Percentiles rank a stretch among this genome's conserved stretches.
Conservation (phyloP, 129 eudicot species). For the Chrysanthemum seticuspe region DNA sequence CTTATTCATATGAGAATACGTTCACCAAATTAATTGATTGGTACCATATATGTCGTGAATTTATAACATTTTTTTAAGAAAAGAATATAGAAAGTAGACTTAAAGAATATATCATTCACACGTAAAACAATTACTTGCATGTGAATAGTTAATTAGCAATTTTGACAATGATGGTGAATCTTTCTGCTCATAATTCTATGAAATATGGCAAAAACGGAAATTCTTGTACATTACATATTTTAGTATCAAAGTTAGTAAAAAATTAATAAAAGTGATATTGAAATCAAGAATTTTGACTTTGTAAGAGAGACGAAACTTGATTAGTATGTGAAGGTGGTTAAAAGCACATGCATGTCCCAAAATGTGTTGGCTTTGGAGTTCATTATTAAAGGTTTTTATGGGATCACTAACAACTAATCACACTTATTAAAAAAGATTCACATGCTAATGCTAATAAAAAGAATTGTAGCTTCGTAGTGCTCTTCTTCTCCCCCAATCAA, state of each 20-base stretch:
- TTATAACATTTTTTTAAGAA: not conserved
- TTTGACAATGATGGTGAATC: too few species aligned
- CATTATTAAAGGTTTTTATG: conserved; percentile 20
- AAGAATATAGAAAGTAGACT: not conserved
- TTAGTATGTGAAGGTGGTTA: conserved; percentile 40
- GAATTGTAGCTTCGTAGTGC: conserved; percentile 23
- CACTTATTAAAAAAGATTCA: conserved; percentile 26
- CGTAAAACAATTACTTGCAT: not conserved
- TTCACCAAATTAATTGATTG: not conserved
- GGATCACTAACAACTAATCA: conserved; percentile 46
- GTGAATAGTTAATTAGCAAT: not conserved
- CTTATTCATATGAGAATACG: not conserved
- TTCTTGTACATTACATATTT: not conserved
- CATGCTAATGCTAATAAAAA: conserved; percentile 26
- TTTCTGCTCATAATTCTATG: not conserved
- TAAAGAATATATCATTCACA: not conserved
- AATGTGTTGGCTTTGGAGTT: conserved; percentile 35
- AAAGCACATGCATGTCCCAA: conserved; percentile 46
- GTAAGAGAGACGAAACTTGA: conserved; percentile 30
- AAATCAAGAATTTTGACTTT: conserved; percentile 27
- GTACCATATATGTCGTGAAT: conserved; percentile 10
- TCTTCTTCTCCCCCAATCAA: conserved; percentile 20
- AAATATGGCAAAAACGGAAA: not conserved
- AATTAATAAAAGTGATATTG: conserved; percentile 21
- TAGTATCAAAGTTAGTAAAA: not conserved